Evolutionary conservation across 257 asterid genomes (phyloP).

Genomic region (Gentiana dahurica): DNA sequence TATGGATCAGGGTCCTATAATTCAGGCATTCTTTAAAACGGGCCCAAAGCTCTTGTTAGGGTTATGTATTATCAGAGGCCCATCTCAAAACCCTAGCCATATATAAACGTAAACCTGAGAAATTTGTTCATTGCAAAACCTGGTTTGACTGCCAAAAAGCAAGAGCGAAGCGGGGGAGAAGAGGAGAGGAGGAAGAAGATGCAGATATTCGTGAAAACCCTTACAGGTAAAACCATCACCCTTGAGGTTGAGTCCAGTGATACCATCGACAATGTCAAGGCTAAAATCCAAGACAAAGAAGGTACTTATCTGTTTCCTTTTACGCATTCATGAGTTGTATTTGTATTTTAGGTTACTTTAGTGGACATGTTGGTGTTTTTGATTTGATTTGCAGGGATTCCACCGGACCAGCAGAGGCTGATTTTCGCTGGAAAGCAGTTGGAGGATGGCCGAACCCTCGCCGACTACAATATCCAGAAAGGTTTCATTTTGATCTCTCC

Average conservation of each 20-base stretch:
- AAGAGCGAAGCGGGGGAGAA: neutral
- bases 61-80: no score
- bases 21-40: no score
- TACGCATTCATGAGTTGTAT: no score
- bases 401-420: constrained; percentile 34
- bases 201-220: constrained; percentile 35
- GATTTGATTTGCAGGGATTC: constrained; percentile 16
- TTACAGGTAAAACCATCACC: constrained; percentile 29
- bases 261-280: constrained; percentile 28
- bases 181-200: constrained; percentile 3
- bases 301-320: neutral
- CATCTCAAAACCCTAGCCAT: no score
- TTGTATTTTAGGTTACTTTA: no score
- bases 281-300: constrained; percentile 28
- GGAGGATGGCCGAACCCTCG: constrained; percentile 34
- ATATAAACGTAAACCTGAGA: no score
- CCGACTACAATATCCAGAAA: constrained; percentile 32
- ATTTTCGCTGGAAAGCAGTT: constrained; percentile 35
- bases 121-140: no score
- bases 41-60: no score
- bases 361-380: no score
- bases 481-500: constrained; percentile 1
- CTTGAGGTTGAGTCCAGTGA: constrained; percentile 27
- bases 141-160: no score
- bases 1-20: no score